Percentiles rank a stretch among this genome's conserved stretches.
Conservation (phyloP, 2,329 filamentous ascomycete species). For the Curvularia sp. region DNA sequence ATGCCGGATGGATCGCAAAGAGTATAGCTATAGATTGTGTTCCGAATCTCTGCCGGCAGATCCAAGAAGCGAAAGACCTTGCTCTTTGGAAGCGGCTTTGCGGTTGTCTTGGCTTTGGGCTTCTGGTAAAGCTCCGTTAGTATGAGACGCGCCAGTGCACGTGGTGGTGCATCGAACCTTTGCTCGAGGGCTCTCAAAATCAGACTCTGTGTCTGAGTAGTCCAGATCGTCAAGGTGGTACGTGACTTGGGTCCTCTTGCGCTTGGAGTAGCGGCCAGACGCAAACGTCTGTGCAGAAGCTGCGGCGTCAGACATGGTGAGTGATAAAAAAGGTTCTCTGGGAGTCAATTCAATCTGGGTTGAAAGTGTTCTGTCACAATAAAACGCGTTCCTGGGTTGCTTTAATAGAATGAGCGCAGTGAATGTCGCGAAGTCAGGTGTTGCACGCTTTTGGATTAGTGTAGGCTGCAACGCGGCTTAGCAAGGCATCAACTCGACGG, state of each 20-base stretch:
- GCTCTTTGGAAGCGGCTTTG: slow-evolving; percentile 37
- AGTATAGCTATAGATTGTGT: slow-evolving; percentile 43
- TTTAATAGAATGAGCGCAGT: slow-evolving; percentile 29
- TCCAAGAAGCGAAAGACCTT: slow-evolving; percentile 47
- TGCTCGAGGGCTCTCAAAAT: slow-evolving; percentile 25
- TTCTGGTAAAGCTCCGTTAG: slow-evolving; percentile 28
- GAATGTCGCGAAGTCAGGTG: slow-evolving; percentile 24
- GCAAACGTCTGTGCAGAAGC: slow-evolving; percentile 21
- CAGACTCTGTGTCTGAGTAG: slow-evolving; percentile 29
- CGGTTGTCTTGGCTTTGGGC: slow-evolving; percentile 21
- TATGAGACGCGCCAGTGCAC: background rate
- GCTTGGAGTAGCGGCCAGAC: slow-evolving; percentile 42
- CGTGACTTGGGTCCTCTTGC: slow-evolving; percentile 44
- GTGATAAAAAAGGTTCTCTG: background rate
- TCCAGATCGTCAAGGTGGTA: slow-evolving; percentile 40
- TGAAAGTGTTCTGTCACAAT: background rate
- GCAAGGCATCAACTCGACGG: slow-evolving; percentile 40
- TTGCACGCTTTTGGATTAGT: slow-evolving; percentile 33
- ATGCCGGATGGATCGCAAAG: slow-evolving; percentile 39
- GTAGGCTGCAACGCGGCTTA: slow-evolving; percentile 43
- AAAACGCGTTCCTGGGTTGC: slow-evolving; percentile 27
- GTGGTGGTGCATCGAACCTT: slow-evolving; percentile 35
- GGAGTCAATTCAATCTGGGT: background rate
- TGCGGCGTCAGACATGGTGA: slow-evolving; percentile 28
- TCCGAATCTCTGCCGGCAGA: slow-evolving; percentile 46